These are phyloP conservation scores for Xylariaceae sp. DNA, from an alignment of 2,329 filamentous ascomycete genomes.

Conservation along the genomic window DNA sequence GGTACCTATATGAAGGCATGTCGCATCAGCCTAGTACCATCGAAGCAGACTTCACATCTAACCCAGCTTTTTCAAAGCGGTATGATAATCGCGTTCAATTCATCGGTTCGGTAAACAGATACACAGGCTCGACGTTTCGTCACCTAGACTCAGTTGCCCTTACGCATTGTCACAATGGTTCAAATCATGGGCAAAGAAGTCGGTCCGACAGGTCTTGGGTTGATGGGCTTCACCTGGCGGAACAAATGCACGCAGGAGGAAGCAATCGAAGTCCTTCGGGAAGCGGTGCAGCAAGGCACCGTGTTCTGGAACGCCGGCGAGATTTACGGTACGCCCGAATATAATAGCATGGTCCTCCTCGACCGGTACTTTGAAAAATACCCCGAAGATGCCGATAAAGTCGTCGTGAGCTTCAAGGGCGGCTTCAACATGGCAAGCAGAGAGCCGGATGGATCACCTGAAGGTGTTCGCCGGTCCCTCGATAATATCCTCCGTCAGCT, in stretches of 20 bases:
- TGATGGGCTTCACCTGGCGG: too few species aligned
- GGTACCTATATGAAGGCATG: too few species aligned
- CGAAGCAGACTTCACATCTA: too few species aligned
- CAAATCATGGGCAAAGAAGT: too few species aligned
- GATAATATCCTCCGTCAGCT: constrained; percentile 41
- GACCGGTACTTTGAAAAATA: constrained; percentile 47
- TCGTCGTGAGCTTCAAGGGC: constrained; percentile 49
- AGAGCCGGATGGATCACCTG: constrained; percentile 38
- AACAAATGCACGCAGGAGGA: background rate
- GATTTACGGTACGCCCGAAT: constrained; percentile 39
- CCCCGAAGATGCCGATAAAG: constrained; percentile 44
- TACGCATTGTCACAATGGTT: too few species aligned
- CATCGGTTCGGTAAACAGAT: too few species aligned
- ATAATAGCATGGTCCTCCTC: constrained; percentile 44
- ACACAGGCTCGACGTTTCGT: too few species aligned
- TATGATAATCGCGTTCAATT: too few species aligned
- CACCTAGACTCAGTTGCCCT: too few species aligned
- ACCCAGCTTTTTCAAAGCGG: too few species aligned
- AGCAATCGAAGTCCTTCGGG: background rate
- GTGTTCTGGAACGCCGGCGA: background rate
- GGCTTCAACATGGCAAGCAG: constrained; percentile 32
- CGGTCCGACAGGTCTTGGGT: too few species aligned
- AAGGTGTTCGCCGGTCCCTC: constrained; percentile 37
- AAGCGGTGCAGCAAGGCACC: background rate
- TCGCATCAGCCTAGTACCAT: too few species aligned